Percentiles rank a stretch among this genome's conserved stretches.
Conservation (phyloP, 495 filamentous ascomycete species). For the Delitschia confertaspora region DNA sequence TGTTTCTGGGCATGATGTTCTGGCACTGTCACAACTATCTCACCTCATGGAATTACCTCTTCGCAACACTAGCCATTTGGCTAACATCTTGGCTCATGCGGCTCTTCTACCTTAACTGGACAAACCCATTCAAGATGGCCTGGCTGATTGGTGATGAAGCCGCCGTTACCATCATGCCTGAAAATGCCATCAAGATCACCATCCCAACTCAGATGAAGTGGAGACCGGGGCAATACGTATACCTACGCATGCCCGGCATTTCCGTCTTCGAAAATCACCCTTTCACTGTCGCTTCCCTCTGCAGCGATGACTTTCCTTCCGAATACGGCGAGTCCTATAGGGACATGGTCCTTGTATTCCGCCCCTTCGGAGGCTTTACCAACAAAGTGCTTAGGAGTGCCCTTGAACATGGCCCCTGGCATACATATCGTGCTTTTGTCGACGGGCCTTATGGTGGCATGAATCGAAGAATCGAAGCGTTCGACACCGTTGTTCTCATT, state of each 20-base stretch:
- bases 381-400: constrained; percentile 67
- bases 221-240: constrained; percentile 91
- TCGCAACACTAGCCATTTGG: constrained; percentile 74
- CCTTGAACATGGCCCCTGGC: constrained; percentile 69
- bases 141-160: constrained; percentile 84
- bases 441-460: constrained; percentile 95
- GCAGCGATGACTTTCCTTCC: constrained; percentile 80
- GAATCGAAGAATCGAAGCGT: constrained; percentile 81
- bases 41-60: constrained; percentile 85
- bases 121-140: constrained; percentile 65
- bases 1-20: constrained; percentile 78
- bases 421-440: constrained; percentile 80
- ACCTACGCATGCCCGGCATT: constrained; percentile 86
- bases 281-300: constrained; percentile 87
- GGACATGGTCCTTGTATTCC: constrained; percentile 83
- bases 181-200: constrained; percentile 88
- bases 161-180: constrained; percentile 74
- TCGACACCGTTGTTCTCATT: constrained; percentile 86
- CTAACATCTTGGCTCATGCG: constrained; percentile 43
- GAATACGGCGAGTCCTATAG: constrained; percentile 77
- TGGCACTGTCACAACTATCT: constrained; percentile 95
- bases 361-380: constrained; percentile 85
- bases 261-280: constrained; percentile 86
- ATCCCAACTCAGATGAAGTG: constrained; percentile 87
- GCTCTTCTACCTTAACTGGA: constrained; percentile 69